These are phyloP conservation scores for Leishmania major DNA, from an alignment of 208 protist species.

Conservation along the genomic window DNA sequence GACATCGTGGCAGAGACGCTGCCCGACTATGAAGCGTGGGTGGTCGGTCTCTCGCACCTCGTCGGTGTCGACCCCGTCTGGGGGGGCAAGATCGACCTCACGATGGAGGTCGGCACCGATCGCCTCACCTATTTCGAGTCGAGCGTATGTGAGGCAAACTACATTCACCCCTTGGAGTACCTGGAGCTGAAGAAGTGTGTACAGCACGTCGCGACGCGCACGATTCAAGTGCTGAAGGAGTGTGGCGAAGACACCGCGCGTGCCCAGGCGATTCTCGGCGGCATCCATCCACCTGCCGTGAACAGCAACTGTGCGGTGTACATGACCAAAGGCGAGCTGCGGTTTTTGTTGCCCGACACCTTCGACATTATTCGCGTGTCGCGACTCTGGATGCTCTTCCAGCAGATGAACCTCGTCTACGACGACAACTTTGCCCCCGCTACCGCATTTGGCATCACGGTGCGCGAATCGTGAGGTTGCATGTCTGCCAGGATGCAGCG, in stretches of 20 bases:
- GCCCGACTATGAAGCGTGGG: conserved; percentile 94
- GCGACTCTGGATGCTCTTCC: conserved; percentile 88
- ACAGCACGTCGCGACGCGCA: conserved; percentile 39
- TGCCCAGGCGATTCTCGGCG: conserved; percentile 63
- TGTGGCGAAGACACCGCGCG: conserved; percentile 73
- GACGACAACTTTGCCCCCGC: conserved; percentile 82
- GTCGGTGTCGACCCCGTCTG: conserved; percentile 87
- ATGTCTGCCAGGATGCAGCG: not conserved
- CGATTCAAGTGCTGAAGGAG: conserved; percentile 56
- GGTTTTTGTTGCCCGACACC: conserved; percentile 67
- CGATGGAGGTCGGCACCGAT: conserved; percentile 62
- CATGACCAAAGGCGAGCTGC: conserved; percentile 92
- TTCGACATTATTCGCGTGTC: conserved; percentile 90
- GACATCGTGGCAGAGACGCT: conserved; percentile 88
- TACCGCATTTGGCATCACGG: conserved; percentile 84
- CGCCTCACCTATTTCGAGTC: conserved; percentile 84
- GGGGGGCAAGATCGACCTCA: conserved; percentile 90
- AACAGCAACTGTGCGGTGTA: conserved; percentile 85
- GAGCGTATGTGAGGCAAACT: conserved; percentile 83
- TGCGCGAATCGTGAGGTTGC: conserved; percentile 8
- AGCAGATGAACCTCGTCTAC: conserved; percentile 87
- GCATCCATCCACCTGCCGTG: conserved; percentile 83
- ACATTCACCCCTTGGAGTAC: conserved; percentile 85
- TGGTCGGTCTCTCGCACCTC: conserved; percentile 85
- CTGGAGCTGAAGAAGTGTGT: conserved; percentile 81